These are phyloP conservation scores for Microdochium trichocladiopsis DNA, from an alignment of 2,329 filamentous ascomycete species.

Conservation along the genomic window DNA sequence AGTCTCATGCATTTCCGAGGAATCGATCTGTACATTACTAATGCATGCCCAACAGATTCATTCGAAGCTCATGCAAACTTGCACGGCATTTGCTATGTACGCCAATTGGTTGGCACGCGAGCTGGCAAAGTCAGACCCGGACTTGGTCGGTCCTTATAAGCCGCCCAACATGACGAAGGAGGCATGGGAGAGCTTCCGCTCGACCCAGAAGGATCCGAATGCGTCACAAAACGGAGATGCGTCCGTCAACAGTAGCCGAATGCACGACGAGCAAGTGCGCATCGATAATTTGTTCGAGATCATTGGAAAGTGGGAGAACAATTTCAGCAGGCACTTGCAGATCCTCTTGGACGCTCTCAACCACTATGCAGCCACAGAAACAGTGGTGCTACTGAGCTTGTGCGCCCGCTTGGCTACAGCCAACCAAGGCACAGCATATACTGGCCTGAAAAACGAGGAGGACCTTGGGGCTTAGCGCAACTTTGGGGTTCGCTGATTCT, in stretches of 20 bases:
- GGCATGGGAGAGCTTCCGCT: slow-evolving; percentile 53
- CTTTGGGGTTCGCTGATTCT: not conserved
- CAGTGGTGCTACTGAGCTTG: slow-evolving; percentile 83
- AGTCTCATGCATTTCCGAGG: too few relatives aligned
- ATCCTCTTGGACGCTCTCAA: slow-evolving; percentile 93
- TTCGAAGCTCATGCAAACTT: slow-evolving; percentile 93
- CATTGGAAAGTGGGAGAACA: slow-evolving; percentile 84
- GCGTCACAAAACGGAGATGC: slow-evolving; percentile 23
- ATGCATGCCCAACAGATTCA: too few relatives aligned
- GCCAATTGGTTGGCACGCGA: slow-evolving; percentile 81
- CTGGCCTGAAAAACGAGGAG: slow-evolving; percentile 52
- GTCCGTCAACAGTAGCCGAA: slow-evolving; percentile 26
- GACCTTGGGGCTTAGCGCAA: slow-evolving; percentile 21
- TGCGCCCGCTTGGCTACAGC: slow-evolving; percentile 78
- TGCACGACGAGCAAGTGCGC: slow-evolving; percentile 35
- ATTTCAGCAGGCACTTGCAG: slow-evolving; percentile 87
- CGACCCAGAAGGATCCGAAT: slow-evolving; percentile 29
- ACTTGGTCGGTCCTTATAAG: slow-evolving; percentile 54
- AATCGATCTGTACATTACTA: too few relatives aligned
- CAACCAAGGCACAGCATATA: slow-evolving; percentile 66
- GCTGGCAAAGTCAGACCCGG: slow-evolving; percentile 75
- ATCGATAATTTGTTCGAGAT: slow-evolving; percentile 79
- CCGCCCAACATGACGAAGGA: slow-evolving; percentile 53
- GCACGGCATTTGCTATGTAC: slow-evolving; percentile 88
- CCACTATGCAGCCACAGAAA: slow-evolving; percentile 95